phyloP scores from a whole-genome alignment of 2,329 filamentous ascomycete species.

The Aureobasidium leucospermi region DNA sequence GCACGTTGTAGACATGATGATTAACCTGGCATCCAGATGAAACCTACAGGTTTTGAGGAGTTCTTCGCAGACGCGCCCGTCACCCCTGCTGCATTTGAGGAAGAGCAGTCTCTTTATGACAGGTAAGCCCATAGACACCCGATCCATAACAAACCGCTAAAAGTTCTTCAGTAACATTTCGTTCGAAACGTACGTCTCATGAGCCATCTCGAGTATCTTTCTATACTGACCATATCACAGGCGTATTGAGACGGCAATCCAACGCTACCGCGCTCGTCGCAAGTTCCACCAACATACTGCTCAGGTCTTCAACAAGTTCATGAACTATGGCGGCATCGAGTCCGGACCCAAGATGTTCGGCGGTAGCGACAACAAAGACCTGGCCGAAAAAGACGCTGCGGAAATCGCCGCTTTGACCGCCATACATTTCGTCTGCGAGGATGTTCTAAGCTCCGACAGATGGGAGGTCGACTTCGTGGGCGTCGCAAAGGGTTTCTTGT shows the following conservation, averaged over 20 bases:
- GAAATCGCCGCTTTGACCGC: conserved; percentile 60
- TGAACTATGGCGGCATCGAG: conserved; percentile 76
- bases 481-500: conserved; percentile 74
- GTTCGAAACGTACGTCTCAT: conserved; percentile 4
- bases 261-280: conserved; percentile 69
- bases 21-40: conserved; percentile 18
- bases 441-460: conserved; percentile 38
- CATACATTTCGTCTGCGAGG: conserved; percentile 46
- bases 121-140: conserved; percentile 28
- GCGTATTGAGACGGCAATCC: conserved; percentile 78
- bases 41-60: conserved; percentile 50
- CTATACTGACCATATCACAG: conserved; percentile 36
- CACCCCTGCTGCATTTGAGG: conserved; percentile 58
- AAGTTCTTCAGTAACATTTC: not conserved
- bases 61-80: conserved; percentile 74
- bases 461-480: conserved; percentile 77
- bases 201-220: not conserved
- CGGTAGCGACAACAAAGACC: conserved; percentile 51
- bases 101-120: conserved; percentile 64
- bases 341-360: conserved; percentile 54
- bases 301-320: conserved; percentile 68
- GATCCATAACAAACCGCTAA: not conserved
- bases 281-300: conserved; percentile 59
- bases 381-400: conserved; percentile 54
- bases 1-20: not conserved